Base-by-base conservation (phyloP, 495 filamentous ascomycete species). In the Penicillium riverlandense region DNA sequence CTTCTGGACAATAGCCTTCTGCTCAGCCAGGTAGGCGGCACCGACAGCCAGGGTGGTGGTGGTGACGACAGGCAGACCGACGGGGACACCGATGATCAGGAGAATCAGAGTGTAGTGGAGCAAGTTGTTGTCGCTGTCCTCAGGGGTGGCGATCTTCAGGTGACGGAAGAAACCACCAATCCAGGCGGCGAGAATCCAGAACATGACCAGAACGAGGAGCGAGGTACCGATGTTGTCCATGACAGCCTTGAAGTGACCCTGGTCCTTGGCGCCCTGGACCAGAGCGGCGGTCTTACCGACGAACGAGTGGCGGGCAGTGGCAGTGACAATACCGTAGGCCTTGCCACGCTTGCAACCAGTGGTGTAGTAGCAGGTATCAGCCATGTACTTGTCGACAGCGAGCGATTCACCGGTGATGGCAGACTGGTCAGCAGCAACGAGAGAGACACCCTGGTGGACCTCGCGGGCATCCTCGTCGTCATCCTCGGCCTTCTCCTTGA, bases 171-270 rank as follows among this genome's bases (percentile, higher is more conserved):
- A 86, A 58, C 79, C 83, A 65, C 83, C 82, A 50, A 85, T 82
- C 83, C 82, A 86, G 55, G 82, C 75, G 50, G 75, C 63, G 51
- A 86, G 66, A 66, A 85, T 85, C 71, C 71, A 86, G 69, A 78
- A 78, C 58, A 85, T 79, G 67, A 86, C 83, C 41, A 86, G 68
- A 57, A 86, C 82, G 47, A 85, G 69, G 31, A 85, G 71, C 43
- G 76, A 63, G 48, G 88, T 94, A 67, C 83, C 82, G 48, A 86
- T 86, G 61, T 77, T 80, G 77, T 86, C 81, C 83, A 86, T 86
- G 74, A 86, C 84, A 52, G 82, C 82, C 70, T 86, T 86, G 79
- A 86, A 86, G 69, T 86, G 83, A 74, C 82, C 83, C 43, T 74
- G 67, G 61, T 85, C 83, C 59, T 83, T 68, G 52, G 83, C 82